Percentiles rank a stretch among this genome's conserved stretches.
phyloP scores from a whole-genome alignment of 2,329 filamentous ascomycete species.

The Aspergillus aculeatinus region DNA sequence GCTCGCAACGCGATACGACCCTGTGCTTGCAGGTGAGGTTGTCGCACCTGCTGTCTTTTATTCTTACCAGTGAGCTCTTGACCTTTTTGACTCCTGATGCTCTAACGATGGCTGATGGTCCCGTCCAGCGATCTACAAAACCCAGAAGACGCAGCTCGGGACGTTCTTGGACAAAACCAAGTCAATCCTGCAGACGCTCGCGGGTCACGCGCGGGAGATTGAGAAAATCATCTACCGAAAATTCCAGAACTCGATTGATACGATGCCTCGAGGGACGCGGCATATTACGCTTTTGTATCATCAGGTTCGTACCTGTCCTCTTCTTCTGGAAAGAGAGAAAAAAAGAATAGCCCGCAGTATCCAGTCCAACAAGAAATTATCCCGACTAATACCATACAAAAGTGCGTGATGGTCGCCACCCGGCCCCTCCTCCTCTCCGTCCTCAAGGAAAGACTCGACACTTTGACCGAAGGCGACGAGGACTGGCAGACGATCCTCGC shows the following conservation, averaged over 20 bases:
- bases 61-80: constrained; percentile 34
- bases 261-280: constrained; percentile 39
- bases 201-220: constrained; percentile 41
- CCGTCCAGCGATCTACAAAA: constrained; percentile 37
- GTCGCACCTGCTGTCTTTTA: constrained; percentile 37
- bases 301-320: constrained; percentile 28
- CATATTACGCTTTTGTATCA: constrained; percentile 43
- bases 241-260: constrained; percentile 37
- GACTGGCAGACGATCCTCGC: constrained; percentile 36
- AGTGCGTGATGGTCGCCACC: constrained; percentile 43
- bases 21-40: constrained; percentile 40
- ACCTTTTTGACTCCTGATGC: too few relatives aligned
- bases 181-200: constrained; percentile 38
- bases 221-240: constrained; percentile 37
- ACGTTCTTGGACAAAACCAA: constrained; percentile 40
- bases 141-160: constrained; percentile 33
- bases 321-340: too few relatives aligned
- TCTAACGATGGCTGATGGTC: background rate
- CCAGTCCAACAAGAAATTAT: too few relatives aligned
- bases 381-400: too few relatives aligned
- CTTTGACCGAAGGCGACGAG: constrained; percentile 25
- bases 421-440: constrained; percentile 41
- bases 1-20: constrained; percentile 30
- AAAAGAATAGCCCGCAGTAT: too few relatives aligned
- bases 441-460: constrained; percentile 39